Evolutionary conservation across 495 filamentous ascomycete species (phyloP), one percentile per base, ranked within the genome.

Genomic region (Neurospora sp.): DNA sequence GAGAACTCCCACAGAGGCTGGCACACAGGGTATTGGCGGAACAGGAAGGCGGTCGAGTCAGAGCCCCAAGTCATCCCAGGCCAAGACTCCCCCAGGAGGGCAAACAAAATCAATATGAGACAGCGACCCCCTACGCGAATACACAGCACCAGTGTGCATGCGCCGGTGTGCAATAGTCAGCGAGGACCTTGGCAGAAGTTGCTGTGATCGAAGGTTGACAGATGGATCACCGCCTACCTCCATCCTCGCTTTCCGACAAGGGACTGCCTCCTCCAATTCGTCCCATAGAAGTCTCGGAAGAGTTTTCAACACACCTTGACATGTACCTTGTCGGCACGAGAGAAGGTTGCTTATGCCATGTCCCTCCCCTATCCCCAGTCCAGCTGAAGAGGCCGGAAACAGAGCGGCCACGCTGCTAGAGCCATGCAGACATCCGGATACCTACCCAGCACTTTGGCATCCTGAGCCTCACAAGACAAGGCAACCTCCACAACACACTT

Each of bases 71-170:
- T 41, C 14, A 61, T 16, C 59, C 59, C 61, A 73, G 69, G 71
- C 69, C 68, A 70, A 59, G 69, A 73, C 72, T 72, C 68, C 74
- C 70, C 72, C 22, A 75, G 53, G 27, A 65, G 12, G 53, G 53
- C 53, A 65, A 37, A 65, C 27, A 35, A 35, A 65, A 16, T 35
- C 12, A 65, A 65, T 17, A 65, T 65, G 27, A 65, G 53, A 65
- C 53, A 65, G 22, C 53, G 14, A 35, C 7, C 14, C 14, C 14
- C 14, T 65, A 31, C 27, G 7, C 27, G 53, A 65, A 37, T 65
- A 65, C 53, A 37, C 14, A 35, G 3, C 53, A 65, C 53, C 27
- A 37, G 31, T 22, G 22, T 61, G 53, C 22, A 61, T 16, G 53
- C 53, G 4, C 53, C 53, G 53, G 22, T 27, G 53, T 8, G 53